Evolutionary conservation across 169 alveolate species (phyloP).

Genomic region (Cryptosporidium bovis): DNA sequence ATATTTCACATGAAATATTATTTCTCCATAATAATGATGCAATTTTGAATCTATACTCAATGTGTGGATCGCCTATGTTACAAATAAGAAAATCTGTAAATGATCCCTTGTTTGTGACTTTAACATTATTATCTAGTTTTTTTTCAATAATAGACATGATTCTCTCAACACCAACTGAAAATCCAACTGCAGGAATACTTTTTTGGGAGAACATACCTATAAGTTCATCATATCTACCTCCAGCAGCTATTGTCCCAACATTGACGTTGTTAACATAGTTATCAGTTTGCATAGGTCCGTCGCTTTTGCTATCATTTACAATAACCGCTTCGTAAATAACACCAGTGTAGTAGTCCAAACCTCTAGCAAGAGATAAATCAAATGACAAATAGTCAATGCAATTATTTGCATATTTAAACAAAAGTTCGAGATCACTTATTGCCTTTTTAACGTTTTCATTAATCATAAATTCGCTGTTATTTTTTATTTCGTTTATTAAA

Average conservation of each 20-base stretch:
- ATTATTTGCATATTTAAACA: constrained; percentile 76
- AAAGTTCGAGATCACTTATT: constrained; percentile 81
- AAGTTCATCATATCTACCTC: constrained; percentile 96
- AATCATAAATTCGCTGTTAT: constrained; percentile 19
- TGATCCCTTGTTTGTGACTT: constrained; percentile 4
- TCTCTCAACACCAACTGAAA: constrained; percentile 95
- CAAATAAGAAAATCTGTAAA: constrained; percentile 67
- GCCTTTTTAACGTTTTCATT: constrained; percentile 79
- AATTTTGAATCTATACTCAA: constrained; percentile 51
- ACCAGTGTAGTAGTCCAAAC: constrained; percentile 97
- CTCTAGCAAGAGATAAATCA: constrained; percentile 95
- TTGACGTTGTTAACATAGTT: constrained; percentile 76
- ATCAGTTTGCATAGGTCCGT: too few relatives aligned
- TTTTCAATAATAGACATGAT: constrained; percentile 89
- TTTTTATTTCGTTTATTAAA: constrained; percentile 79
- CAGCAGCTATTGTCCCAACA: constrained; percentile 97
- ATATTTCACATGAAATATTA: constrained; percentile 52
- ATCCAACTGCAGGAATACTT: constrained; percentile 94
- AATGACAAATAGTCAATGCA: constrained; percentile 76
- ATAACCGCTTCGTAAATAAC: constrained; percentile 94
- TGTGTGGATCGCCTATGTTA: constrained; percentile 30
- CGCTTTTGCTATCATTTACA: constrained; percentile 9
- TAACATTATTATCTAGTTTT: constrained; percentile 55
- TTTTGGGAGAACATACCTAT: constrained; percentile 91
- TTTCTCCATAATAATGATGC: constrained; percentile 66